Conservation (phyloP, 208 protist species). For the Trypanosoma avium region DNA sequence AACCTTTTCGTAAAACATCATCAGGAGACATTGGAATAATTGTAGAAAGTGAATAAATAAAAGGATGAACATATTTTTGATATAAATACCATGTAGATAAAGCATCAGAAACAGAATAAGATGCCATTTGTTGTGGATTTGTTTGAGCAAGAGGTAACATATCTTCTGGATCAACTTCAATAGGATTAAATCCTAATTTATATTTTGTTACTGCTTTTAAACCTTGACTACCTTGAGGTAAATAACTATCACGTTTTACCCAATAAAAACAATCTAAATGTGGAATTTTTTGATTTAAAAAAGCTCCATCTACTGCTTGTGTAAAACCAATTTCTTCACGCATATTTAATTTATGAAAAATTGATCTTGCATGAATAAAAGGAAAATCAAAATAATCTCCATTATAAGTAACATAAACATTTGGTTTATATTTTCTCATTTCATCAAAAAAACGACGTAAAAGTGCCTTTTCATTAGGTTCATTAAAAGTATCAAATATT, state of each 20-base stretch:
- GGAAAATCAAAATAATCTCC: conserved; percentile 99
- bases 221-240: conserved; percentile 97
- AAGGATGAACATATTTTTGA: conserved; percentile 99
- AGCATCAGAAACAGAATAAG: conserved; percentile 99
- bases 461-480: conserved; percentile 91
- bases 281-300: conserved; percentile 84
- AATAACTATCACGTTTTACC: conserved; percentile 99
- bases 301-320: conserved; percentile 90
- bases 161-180: conserved; percentile 99
- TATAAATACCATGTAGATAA: conserved; percentile 99
- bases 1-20: conserved; percentile 98
- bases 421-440: conserved; percentile 95
- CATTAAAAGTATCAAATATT: conserved; percentile 98
- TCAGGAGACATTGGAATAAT: conserved; percentile 99
- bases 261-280: conserved; percentile 99
- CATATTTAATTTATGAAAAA: conserved; percentile 87
- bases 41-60: conserved; percentile 99
- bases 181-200: conserved; percentile 99
- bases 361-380: conserved; percentile 96
- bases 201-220: conserved; percentile 98
- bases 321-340: conserved; percentile 87
- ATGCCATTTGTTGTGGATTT: conserved; percentile 96
- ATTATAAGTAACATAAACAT: conserved; percentile 99
- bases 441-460: conserved; percentile 96
- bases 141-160: conserved; percentile 97